phyloP scores from a whole-genome alignment of 371 early-diverging fungal genomes.

The Rhizopus stolonifer region DNA sequence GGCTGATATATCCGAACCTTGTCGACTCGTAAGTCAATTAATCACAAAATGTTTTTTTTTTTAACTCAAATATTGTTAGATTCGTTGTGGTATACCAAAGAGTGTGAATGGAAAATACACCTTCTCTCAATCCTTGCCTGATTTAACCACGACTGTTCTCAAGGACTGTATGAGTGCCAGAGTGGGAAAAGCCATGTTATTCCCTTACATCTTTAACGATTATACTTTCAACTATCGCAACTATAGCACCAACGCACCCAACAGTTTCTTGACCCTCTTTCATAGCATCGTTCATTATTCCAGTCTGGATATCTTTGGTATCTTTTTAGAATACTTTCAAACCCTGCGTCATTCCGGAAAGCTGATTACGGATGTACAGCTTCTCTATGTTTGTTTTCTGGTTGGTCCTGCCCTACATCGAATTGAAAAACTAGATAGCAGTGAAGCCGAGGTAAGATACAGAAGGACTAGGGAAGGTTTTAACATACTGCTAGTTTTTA shows the following conservation, averaged over 20 bases:
- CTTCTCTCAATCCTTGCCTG: slow-evolving; percentile 40
- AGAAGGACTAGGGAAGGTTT: neutral
- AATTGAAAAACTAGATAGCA: slow-evolving; percentile 56
- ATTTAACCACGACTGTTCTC: slow-evolving; percentile 33
- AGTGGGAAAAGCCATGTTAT: slow-evolving; percentile 49
- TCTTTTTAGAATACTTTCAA: slow-evolving; percentile 40
- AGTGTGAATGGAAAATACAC: slow-evolving; percentile 38
- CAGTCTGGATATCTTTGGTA: slow-evolving; percentile 53
- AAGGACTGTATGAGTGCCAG: slow-evolving; percentile 41
- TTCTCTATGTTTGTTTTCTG: slow-evolving; percentile 71
- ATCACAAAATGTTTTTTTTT: neutral
- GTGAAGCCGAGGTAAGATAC: slow-evolving; percentile 43
- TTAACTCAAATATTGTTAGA: slow-evolving; percentile 21
- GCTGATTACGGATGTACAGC: slow-evolving; percentile 69
- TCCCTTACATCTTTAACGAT: slow-evolving; percentile 58
- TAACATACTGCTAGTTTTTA: slow-evolving; percentile 29
- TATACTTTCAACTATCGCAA: slow-evolving; percentile 65
- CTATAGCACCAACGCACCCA: slow-evolving; percentile 59
- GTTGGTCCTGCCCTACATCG: slow-evolving; percentile 76
- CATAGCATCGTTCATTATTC: slow-evolving; percentile 66
- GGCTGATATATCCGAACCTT: slow-evolving; percentile 48
- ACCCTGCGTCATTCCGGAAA: slow-evolving; percentile 35
- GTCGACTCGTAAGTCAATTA: slow-evolving; percentile 42
- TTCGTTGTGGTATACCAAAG: slow-evolving; percentile 48
- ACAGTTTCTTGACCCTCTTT: slow-evolving; percentile 62